A percentile compares a stretch with the other conserved stretches of the same genome.
Conservation (phyloP, 2,329 filamentous ascomycete species). For the Claviceps sp. region DNA sequence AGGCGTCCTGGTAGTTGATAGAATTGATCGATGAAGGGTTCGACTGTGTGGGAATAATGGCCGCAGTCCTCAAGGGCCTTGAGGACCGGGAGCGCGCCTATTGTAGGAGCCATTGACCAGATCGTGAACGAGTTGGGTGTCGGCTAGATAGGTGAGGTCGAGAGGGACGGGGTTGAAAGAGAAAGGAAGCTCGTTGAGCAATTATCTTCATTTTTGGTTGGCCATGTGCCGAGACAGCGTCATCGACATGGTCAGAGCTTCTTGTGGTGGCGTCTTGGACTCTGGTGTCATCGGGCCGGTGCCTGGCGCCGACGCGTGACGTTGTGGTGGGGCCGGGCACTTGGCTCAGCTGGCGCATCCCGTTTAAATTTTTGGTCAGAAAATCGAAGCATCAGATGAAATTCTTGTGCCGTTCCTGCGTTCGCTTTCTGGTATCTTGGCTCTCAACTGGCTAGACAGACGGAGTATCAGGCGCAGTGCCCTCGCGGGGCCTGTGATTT, state of each 20-base stretch:
- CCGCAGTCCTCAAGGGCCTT: constrained; percentile 60
- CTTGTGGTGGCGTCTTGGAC: too few species aligned
- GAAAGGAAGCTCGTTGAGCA: background rate
- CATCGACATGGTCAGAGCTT: background rate
- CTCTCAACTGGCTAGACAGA: background rate
- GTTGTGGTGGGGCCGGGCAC: background rate
- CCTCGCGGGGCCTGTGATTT: background rate
- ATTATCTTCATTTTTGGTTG: too few species aligned
- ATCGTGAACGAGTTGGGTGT: background rate
- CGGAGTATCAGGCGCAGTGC: background rate
- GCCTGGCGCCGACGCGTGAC: too few species aligned
- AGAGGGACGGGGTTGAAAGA: background rate
- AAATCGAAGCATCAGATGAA: too few species aligned
- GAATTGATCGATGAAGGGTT: constrained; percentile 60
- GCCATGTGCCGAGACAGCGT: background rate
- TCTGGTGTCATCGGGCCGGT: too few species aligned
- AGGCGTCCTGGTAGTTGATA: constrained; percentile 55
- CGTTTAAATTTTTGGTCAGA: too few species aligned
- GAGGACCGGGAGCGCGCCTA: constrained; percentile 58
- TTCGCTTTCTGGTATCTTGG: background rate
- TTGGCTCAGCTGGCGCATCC: too few species aligned
- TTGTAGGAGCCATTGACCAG: constrained; percentile 15
- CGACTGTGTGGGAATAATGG: constrained; percentile 60
- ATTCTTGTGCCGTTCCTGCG: background rate
- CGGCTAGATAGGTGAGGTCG: background rate